Percentiles rank a stretch among this genome's conserved stretches.
Conservation (phyloP, 495 filamentous ascomycete species). For the Cercophora scortea region DNA sequence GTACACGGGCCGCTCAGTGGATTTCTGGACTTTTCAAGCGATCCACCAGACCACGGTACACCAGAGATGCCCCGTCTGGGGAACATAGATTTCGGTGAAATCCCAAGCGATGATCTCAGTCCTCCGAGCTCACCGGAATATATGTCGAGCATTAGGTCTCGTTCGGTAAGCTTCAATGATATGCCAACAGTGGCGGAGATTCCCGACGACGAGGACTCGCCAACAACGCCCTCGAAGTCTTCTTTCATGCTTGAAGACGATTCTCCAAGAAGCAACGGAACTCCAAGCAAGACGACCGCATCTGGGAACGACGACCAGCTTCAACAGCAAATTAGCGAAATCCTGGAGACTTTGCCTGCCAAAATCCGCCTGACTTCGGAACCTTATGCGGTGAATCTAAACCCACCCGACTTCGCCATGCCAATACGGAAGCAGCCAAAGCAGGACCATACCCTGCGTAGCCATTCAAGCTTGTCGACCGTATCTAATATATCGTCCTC, state of each 20-base stretch:
- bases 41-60: slow-evolving; percentile 17
- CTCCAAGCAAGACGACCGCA: slow-evolving; percentile 22
- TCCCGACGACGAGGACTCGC: slow-evolving; percentile 20
- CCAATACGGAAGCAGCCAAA: slow-evolving; percentile 24
- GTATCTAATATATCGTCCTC: slow-evolving; percentile 17
- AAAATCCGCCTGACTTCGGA: slow-evolving; percentile 66
- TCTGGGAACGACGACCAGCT: slow-evolving; percentile 54
- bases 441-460: slow-evolving; percentile 27
- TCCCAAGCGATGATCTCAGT: slow-evolving; percentile 27
- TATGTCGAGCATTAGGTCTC: slow-evolving; percentile 28
- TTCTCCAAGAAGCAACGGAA: slow-evolving; percentile 23
- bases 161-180: slow-evolving; percentile 37
- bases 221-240: slow-evolving; percentile 14
- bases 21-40: slow-evolving; percentile 22
- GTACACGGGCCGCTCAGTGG: slow-evolving; percentile 22
- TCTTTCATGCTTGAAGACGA: slow-evolving; percentile 19
- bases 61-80: slow-evolving; percentile 29
- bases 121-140: slow-evolving; percentile 34
- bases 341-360: slow-evolving; percentile 72
- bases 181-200: slow-evolving; percentile 29
- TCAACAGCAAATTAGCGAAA: slow-evolving; percentile 76
- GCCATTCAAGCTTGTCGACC: slow-evolving; percentile 35
- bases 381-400: slow-evolving; percentile 34
- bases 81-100: slow-evolving; percentile 11
- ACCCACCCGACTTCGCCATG: slow-evolving; percentile 39